phyloP scores from a whole-genome alignment of 2,329 filamentous ascomycete genomes.

The Aspergillus versicolor region DNA sequence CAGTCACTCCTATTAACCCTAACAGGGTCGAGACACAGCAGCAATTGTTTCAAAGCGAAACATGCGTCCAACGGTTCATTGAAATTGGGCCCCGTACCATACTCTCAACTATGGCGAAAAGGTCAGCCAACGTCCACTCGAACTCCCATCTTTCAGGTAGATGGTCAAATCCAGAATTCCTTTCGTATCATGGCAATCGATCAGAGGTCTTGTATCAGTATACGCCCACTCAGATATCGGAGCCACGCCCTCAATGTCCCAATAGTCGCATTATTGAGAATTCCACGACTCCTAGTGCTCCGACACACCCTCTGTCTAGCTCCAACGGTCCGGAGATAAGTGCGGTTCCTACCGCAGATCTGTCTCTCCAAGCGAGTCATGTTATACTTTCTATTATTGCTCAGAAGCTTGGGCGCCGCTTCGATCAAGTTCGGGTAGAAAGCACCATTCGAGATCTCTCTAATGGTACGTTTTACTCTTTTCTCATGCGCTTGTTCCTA shows the following conservation, averaged over 20 bases:
- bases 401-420: slow-evolving; percentile 18
- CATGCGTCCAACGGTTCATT: slow-evolving; percentile 32
- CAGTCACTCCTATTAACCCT: background rate
- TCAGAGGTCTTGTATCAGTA: slow-evolving; percentile 16
- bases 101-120: slow-evolving; percentile 40
- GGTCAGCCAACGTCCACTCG: slow-evolving; percentile 29
- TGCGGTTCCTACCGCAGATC: slow-evolving; percentile 1
- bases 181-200: slow-evolving; percentile 20
- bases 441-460: slow-evolving; percentile 36
- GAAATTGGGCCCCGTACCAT: slow-evolving; percentile 42
- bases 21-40: slow-evolving; percentile 43
- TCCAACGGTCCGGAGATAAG: background rate
- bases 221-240: background rate
- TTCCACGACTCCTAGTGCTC: background rate
- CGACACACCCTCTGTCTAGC: background rate
- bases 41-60: slow-evolving; percentile 25
- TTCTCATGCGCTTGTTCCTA: background rate
- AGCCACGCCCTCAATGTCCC: background rate
- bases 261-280: background rate
- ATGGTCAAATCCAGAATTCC: slow-evolving; percentile 23
- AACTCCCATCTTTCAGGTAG: slow-evolving; percentile 20
- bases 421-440: slow-evolving; percentile 17
- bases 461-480: slow-evolving; percentile 8
- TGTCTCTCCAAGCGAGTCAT: slow-evolving; percentile 14
- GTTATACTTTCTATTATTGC: slow-evolving; percentile 16